Percentiles rank a stretch among this genome's conserved stretches.
These are phyloP conservation scores for Rhodocollybia butyracea DNA, from an alignment of 768 basidiomycete species.

Conservation along the genomic window DNA sequence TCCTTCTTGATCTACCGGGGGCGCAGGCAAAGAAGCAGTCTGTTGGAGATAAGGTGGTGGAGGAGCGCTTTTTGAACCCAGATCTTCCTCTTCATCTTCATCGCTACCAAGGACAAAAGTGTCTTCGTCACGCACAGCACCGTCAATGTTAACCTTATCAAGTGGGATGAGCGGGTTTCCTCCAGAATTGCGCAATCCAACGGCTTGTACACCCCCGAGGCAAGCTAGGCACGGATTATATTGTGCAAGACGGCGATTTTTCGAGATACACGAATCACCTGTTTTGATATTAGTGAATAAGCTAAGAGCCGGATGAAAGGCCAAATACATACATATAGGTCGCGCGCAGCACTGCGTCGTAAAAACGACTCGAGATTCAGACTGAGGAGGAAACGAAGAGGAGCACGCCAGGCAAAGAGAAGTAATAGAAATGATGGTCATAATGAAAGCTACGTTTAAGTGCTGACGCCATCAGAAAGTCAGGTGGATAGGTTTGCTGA, in stretches of 20 bases:
- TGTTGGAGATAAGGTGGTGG: constrained; percentile 4
- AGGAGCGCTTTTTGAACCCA: constrained; percentile 11
- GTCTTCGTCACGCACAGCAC: constrained; percentile 57
- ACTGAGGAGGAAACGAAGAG: constrained; percentile 46
- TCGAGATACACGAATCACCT: constrained; percentile 46
- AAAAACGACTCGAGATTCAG: constrained; percentile 30
- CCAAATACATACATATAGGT: constrained; percentile 72
- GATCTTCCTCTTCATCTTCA: constrained; percentile 46
- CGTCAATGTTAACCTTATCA: constrained; percentile 38
- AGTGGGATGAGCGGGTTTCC: not conserved
- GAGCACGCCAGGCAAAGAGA: constrained; percentile 61
- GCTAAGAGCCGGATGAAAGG: no score
- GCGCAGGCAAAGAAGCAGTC: not conserved
- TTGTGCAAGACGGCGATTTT: constrained; percentile 60
- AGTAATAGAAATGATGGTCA: constrained; percentile 16
- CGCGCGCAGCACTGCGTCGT: constrained; percentile 61
- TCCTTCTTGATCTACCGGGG: not conserved
- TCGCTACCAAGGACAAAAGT: constrained; percentile 67
- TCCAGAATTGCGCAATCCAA: constrained; percentile 15
- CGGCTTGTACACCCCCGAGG: constrained; percentile 51
- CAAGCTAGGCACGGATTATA: constrained; percentile 76
- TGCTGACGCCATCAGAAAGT: no score
- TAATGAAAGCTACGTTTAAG: not conserved
- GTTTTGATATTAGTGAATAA: no score
- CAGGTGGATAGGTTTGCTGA: no score